Conservation (phyloP, 139 green algal genomes). For the Chlamydomonas eustigma region DNA sequence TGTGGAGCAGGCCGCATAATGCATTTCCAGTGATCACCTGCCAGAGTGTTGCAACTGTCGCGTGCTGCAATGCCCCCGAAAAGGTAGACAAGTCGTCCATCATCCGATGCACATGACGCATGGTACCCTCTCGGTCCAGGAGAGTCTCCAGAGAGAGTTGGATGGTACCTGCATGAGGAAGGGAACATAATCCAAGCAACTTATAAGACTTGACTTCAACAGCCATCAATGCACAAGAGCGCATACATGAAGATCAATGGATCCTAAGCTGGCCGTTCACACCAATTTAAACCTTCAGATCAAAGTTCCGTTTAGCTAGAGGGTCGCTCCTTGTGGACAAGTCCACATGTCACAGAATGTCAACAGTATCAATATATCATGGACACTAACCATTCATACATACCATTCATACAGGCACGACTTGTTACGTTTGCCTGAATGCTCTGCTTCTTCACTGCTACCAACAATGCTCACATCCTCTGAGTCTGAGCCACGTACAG, state of each 20-base stretch:
- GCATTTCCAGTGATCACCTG: slow-evolving; percentile 12
- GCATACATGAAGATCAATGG: neutral
- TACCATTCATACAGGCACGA: neutral
- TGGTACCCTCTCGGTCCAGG: slow-evolving; percentile 26
- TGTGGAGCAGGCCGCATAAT: too few relatives aligned
- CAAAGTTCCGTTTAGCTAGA: neutral
- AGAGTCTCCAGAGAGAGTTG: slow-evolving; percentile 8
- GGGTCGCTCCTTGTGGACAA: too few relatives aligned
- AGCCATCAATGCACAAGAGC: too few relatives aligned
- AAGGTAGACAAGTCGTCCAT: slow-evolving; percentile 18
- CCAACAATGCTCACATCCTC: neutral
- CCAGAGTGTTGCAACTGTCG: neutral
- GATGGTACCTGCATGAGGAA: slow-evolving; percentile 7
- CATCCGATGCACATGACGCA: slow-evolving; percentile 16
- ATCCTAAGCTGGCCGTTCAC: neutral
- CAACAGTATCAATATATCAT: neutral
- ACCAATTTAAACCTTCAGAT: neutral
- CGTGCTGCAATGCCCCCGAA: slow-evolving; percentile 24
- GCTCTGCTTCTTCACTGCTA: neutral
- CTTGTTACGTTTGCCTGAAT: neutral
- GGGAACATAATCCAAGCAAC: slow-evolving; percentile 16
- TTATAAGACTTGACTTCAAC: too few relatives aligned
- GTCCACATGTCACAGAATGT: too few relatives aligned
- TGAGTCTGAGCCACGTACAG: neutral
- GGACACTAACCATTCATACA: neutral